Percentiles rank a stretch among this genome's conserved stretches.
phyloP scores from a whole-genome alignment of 305 asterid genomes.

The Fraxinus baroniana region DNA sequence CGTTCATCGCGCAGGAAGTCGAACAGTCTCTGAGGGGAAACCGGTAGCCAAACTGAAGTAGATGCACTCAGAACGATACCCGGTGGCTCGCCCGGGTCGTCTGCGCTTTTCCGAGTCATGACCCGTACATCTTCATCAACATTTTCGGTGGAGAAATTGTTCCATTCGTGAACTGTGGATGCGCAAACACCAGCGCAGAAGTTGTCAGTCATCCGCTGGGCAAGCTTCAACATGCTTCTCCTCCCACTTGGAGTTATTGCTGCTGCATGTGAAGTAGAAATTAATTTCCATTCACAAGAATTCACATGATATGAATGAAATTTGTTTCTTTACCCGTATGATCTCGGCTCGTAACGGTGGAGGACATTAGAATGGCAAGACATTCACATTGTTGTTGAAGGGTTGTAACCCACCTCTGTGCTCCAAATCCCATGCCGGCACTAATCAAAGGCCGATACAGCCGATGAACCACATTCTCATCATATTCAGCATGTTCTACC shows the following conservation, averaged over 20 bases:
- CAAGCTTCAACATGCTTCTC: slow-evolving; percentile 88
- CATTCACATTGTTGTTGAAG: slow-evolving; percentile 88
- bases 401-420: slow-evolving; percentile 78
- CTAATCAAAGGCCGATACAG: slow-evolving; percentile 64
- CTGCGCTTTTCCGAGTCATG: slow-evolving; percentile 83
- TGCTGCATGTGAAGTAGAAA: slow-evolving; percentile 24
- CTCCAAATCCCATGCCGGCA: slow-evolving; percentile 88
- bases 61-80: slow-evolving; percentile 88
- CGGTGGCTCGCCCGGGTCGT: slow-evolving; percentile 88
- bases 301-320: neutral
- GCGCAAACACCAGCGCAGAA: slow-evolving; percentile 92
- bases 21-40: slow-evolving; percentile 67
- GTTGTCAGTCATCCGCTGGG: slow-evolving; percentile 92
- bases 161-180: slow-evolving; percentile 86
- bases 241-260: slow-evolving; percentile 79
- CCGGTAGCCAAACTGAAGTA: slow-evolving; percentile 93
- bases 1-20: slow-evolving; percentile 84
- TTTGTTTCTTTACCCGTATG: slow-evolving; percentile 41
- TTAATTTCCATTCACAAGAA: neutral
- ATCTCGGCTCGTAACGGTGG: slow-evolving; percentile 50
- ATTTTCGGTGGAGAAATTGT: slow-evolving; percentile 60
- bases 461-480: slow-evolving; percentile 67
- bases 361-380: slow-evolving; percentile 87
- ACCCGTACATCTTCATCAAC: slow-evolving; percentile 87
- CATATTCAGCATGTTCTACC: slow-evolving; percentile 89